Conservation (phyloP, 2,329 filamentous ascomycete genomes). For the Aspergillus quadrilineatus region DNA sequence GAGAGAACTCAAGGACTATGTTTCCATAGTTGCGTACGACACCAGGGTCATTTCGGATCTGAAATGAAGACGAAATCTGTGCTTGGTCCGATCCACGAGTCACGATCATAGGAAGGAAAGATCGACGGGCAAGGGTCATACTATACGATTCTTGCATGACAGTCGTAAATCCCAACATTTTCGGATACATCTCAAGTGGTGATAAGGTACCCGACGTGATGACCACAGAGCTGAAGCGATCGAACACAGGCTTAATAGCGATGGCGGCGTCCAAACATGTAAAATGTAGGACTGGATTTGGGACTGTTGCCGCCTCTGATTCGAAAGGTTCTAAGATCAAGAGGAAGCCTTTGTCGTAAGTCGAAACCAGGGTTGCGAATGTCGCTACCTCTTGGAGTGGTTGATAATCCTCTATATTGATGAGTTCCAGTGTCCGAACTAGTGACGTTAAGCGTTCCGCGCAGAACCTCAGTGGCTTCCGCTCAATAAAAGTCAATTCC, state of each 20-base stretch:
- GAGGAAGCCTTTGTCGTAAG: slow-evolving; percentile 94
- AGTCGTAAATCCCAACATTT: slow-evolving; percentile 91
- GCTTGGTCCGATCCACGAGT: slow-evolving; percentile 93
- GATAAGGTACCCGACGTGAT: slow-evolving; percentile 98
- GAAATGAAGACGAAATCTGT: slow-evolving; percentile 87
- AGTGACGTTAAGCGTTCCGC: slow-evolving; percentile 92
- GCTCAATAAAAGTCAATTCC: slow-evolving; percentile 96
- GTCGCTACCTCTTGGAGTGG: slow-evolving; percentile 95
- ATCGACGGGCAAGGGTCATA: slow-evolving; percentile 90
- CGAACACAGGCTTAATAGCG: slow-evolving; percentile 95
- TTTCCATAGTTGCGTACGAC: slow-evolving; percentile 98
- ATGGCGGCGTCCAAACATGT: slow-evolving; percentile 96
- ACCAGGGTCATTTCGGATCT: slow-evolving; percentile 90
- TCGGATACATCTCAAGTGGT: slow-evolving; percentile 96
- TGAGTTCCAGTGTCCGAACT: slow-evolving; percentile 89
- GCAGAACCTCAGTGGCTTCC: slow-evolving; percentile 89
- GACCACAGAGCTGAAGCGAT: slow-evolving; percentile 95
- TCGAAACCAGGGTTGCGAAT: slow-evolving; percentile 92
- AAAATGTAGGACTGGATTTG: slow-evolving; percentile 95
- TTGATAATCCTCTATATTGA: slow-evolving; percentile 97
- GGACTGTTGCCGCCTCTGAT: slow-evolving; percentile 89
- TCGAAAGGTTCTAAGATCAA: slow-evolving; percentile 97
- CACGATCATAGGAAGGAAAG: slow-evolving; percentile 98
- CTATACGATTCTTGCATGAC: slow-evolving; percentile 96
- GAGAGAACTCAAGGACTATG: slow-evolving; percentile 89